Percentiles rank a stretch among this genome's conserved stretches.
These are phyloP conservation scores for Arachis monticola DNA, from an alignment of 331 rosid species.

Conservation along the genomic window DNA sequence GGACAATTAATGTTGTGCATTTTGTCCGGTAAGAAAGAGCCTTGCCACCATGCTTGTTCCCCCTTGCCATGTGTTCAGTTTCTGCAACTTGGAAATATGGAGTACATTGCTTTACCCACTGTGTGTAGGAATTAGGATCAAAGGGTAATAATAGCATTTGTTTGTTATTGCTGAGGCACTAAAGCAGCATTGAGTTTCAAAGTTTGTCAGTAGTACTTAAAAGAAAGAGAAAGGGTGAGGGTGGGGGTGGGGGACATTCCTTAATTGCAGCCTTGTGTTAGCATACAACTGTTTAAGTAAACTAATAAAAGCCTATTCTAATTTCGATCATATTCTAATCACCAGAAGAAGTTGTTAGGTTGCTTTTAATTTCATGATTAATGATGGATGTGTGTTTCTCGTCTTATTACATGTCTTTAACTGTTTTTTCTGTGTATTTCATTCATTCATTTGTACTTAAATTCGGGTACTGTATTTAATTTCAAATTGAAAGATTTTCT, in stretches of 20 bases:
- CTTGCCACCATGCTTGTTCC: slow-evolving; percentile 20
- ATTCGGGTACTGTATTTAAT: background rate
- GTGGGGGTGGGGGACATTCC: too few species aligned
- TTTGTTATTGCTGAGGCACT: background rate
- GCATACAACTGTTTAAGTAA: slow-evolving; percentile 29
- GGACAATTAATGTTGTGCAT: slow-evolving; percentile 48
- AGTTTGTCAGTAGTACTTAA: slow-evolving; percentile 20
- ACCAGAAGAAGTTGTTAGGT: background rate
- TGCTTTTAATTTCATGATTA: slow-evolving; percentile 18
- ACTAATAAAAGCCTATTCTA: slow-evolving; percentile 33
- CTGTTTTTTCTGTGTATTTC: background rate
- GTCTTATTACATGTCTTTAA: background rate
- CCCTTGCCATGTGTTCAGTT: slow-evolving; percentile 7
- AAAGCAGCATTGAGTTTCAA: slow-evolving; percentile 17
- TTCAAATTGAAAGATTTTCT: slow-evolving; percentile 8
- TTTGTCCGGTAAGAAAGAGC: slow-evolving; percentile 32
- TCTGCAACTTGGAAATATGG: slow-evolving; percentile 5
- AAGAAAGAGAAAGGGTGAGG: too few species aligned
- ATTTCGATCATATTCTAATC: slow-evolving; percentile 26
- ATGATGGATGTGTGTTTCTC: slow-evolving; percentile 10
- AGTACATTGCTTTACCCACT: slow-evolving; percentile 9
- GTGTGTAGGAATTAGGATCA: background rate
- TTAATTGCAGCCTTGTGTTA: slow-evolving; percentile 24
- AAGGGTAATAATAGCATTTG: background rate
- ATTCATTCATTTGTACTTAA: background rate